Evolutionary conservation across 257 asterid genomes (phyloP).

Genomic region (Jaltomata sinuosa): DNA sequence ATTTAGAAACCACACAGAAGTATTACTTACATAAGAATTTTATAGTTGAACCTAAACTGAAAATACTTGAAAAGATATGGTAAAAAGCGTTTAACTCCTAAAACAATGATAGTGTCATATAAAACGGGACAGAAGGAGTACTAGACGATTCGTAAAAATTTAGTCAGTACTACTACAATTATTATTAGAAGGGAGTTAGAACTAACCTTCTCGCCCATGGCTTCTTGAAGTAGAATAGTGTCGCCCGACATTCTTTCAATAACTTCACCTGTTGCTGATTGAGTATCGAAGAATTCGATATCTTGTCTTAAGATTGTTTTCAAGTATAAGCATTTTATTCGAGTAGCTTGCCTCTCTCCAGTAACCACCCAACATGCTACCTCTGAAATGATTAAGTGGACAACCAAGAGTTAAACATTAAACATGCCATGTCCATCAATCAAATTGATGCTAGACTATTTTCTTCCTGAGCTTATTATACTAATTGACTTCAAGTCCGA

Average conservation of each 20-base stretch:
- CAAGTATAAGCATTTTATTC: conserved; percentile 43
- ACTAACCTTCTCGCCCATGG: conserved; percentile 3
- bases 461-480: neutral
- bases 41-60: no score
- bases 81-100: neutral
- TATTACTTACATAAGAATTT: no score
- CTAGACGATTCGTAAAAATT: neutral
- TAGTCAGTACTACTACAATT: neutral
- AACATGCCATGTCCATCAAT: neutral
- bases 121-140: neutral
- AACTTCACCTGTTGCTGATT: conserved; percentile 43
- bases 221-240: conserved; percentile 18
- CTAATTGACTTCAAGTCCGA: neutral
- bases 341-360: conserved; percentile 48
- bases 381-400: conserved; percentile 21
- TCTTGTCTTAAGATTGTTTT: conserved; percentile 48
- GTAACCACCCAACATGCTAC: conserved; percentile 47
- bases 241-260: conserved; percentile 47
- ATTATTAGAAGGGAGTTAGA: neutral
- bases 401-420: neutral
- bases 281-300: conserved; percentile 41
- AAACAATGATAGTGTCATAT: neutral
- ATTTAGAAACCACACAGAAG: neutral
- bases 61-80: neutral
- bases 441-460: neutral